Evolutionary conservation across 371 early-diverging fungal species (phyloP).

Genomic region (Funneliformis caledonium): DNA sequence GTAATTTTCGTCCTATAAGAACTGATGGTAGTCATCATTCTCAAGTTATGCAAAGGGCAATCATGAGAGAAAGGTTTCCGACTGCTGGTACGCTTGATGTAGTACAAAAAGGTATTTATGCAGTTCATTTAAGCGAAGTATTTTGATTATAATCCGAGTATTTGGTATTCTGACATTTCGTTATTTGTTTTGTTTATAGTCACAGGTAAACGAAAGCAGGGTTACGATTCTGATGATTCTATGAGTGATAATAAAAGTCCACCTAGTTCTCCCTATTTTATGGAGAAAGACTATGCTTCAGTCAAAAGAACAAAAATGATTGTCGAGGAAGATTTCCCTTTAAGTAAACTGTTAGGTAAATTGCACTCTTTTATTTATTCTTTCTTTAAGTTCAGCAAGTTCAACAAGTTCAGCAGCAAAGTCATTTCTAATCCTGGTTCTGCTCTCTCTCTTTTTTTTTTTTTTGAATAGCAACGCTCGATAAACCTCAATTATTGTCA

Average conservation of each 20-base stretch:
- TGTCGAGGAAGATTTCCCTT: constrained; percentile 29
- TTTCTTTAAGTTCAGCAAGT: background rate
- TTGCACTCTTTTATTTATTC: background rate
- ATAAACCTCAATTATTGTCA: constrained; percentile 73
- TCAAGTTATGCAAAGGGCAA: background rate
- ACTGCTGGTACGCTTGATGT: background rate
- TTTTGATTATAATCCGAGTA: background rate
- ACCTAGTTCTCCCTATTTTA: constrained; percentile 3
- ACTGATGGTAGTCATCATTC: background rate
- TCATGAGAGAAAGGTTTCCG: background rate
- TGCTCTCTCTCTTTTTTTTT: background rate
- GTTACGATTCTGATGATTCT: constrained; percentile 29
- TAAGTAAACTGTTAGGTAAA: constrained; percentile 35
- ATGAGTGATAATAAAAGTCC: constrained; percentile 32
- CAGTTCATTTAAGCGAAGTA: background rate
- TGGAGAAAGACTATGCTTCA: constrained; percentile 17
- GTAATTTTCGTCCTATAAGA: constrained; percentile 7
- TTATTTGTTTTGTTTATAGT: background rate
- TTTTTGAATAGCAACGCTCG: constrained; percentile 58
- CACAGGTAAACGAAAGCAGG: constrained; percentile 21
- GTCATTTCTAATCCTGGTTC: background rate
- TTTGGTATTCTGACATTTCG: background rate
- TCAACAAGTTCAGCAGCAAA: background rate
- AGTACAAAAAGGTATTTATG: background rate
- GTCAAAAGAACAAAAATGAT: constrained; percentile 28